These are phyloP conservation scores for Phalaenopsis aphrodite DNA, from an alignment of 106 monocot genomes.

Conservation along the genomic window DNA sequence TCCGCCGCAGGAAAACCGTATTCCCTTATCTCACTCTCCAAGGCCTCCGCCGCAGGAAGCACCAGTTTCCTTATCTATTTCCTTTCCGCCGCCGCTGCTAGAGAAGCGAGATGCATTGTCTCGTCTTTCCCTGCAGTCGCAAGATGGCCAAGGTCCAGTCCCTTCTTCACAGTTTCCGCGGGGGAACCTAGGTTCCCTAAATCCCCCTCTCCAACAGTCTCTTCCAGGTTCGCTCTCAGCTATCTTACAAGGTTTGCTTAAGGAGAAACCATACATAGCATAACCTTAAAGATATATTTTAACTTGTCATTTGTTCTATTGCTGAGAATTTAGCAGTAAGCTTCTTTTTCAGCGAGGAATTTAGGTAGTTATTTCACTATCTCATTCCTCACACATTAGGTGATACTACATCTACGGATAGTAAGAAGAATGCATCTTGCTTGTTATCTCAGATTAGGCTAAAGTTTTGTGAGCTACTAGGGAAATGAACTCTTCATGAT, in stretches of 20 bases:
- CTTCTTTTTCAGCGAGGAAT: not conserved
- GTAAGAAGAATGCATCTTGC: not conserved
- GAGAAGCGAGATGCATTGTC: not conserved
- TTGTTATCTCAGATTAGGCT: not conserved
- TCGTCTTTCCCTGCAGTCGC: not conserved
- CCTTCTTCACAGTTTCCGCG: not conserved
- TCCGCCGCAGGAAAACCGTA: not conserved
- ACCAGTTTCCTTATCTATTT: not conserved
- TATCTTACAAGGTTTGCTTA: not conserved
- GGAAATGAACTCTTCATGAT: no score
- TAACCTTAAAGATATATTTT: not conserved
- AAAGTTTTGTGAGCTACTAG: not conserved
- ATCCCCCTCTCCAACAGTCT: conserved; percentile 1
- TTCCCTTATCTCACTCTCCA: not conserved
- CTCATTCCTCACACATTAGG: no score
- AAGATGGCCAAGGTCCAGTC: not conserved
- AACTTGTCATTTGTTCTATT: not conserved
- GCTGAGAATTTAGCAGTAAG: not conserved
- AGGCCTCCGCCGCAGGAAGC: not conserved
- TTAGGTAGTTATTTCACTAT: not conserved
- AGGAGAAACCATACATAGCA: no score
- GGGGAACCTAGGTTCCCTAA: not conserved
- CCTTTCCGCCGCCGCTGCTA: not conserved
- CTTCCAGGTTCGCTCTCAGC: conserved; percentile 1
- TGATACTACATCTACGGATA: no score